Evolutionary conservation across 768 basidiomycete genomes (phyloP).

Genomic region (Panaeolus cyanescens): DNA sequence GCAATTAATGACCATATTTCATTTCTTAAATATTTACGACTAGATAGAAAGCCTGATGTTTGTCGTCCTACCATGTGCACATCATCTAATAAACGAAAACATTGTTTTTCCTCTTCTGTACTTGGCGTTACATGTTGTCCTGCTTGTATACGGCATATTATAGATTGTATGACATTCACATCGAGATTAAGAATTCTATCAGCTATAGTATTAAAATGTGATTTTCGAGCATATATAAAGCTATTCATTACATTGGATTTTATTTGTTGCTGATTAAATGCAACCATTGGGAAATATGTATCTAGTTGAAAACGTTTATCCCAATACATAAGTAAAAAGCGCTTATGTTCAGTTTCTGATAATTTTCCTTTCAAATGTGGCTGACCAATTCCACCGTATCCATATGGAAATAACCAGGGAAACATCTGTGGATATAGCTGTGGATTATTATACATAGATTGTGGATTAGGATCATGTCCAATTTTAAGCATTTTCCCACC

Average conservation of each 20-base stretch:
- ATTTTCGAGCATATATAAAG: conserved; percentile 17
- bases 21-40: conserved; percentile 21
- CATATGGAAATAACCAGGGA: no score
- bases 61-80: conserved; percentile 20
- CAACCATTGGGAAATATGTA: conserved; percentile 29
- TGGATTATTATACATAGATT: background rate
- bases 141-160: conserved; percentile 5
- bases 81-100: conserved; percentile 18
- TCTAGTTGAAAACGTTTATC: conserved; percentile 38
- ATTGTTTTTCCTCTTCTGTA: conserved; percentile 17
- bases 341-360: conserved; percentile 21
- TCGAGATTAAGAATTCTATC: conserved; percentile 14
- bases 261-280: conserved; percentile 36
- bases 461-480: background rate
- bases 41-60: conserved; percentile 19
- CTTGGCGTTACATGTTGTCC: conserved; percentile 17
- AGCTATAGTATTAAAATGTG: conserved; percentile 18
- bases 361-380: conserved; percentile 7
- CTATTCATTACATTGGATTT: conserved; percentile 18
- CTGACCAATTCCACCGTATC: conserved; percentile 24
- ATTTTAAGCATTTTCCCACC: background rate
- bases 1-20: conserved; percentile 17
- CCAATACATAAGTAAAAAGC: conserved; percentile 30
- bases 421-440: conserved; percentile 34
- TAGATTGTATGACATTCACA: conserved; percentile 4